A percentile compares a stretch with the other conserved stretches of the same genome.
phyloP scores from a whole-genome alignment of 2,329 filamentous ascomycete genomes.

The Penicillium thymicola region DNA sequence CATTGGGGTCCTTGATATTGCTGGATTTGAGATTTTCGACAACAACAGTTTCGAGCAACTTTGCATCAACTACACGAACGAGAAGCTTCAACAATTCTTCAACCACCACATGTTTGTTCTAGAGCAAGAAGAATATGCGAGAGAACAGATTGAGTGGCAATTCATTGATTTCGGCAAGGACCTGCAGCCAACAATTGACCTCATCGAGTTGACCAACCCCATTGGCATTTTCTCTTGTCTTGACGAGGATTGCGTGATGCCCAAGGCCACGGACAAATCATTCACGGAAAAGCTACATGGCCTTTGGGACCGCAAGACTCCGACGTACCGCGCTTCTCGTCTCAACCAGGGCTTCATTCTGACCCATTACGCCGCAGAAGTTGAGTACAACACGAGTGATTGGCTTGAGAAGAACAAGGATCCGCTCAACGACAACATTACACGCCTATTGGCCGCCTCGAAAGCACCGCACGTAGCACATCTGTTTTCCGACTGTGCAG shows the following conservation, averaged over 20 bases:
- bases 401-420: constrained; percentile 99
- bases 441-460: constrained; percentile 78
- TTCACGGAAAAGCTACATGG: constrained; percentile 98
- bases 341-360: constrained; percentile 90
- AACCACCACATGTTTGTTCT: constrained; percentile 99
- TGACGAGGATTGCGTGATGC: constrained; percentile 98
- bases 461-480: constrained; percentile 77
- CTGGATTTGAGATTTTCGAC: constrained; percentile 98
- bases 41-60: constrained; percentile 98
- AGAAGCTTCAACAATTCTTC: constrained; percentile 98
- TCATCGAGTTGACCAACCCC: constrained; percentile 93
- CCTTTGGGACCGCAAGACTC: constrained; percentile 92
- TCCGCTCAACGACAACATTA: constrained; percentile 94
- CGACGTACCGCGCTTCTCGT: constrained; percentile 85
- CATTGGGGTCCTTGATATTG: constrained; percentile 97
- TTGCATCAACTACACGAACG: constrained; percentile 99
- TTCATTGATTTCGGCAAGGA: constrained; percentile 99
- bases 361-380: constrained; percentile 95
- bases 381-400: constrained; percentile 90
- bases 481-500: constrained; percentile 84
- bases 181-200: constrained; percentile 92
- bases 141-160: constrained; percentile 98
- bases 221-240: constrained; percentile 98
- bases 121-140: constrained; percentile 95
- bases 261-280: constrained; percentile 92